Conservation (phyloP, 805 yeast species). For the Ogataea ramenticola region DNA sequence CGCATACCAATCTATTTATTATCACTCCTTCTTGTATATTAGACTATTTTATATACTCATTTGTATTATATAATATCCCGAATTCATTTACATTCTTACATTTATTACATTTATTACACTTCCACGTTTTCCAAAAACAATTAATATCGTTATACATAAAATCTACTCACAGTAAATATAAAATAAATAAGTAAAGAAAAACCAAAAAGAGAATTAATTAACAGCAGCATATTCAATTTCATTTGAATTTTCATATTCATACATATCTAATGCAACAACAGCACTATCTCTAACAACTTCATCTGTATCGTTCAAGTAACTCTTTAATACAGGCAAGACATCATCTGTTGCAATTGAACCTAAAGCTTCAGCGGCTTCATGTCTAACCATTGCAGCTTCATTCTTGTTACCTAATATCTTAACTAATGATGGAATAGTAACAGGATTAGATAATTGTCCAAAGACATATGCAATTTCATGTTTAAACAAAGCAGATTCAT, state of each 20-base stretch:
- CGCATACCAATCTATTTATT: no score
- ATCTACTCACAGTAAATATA: no score
- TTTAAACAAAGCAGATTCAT: constrained; percentile 87
- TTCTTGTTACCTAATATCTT: constrained; percentile 67
- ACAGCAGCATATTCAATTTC: constrained; percentile 69
- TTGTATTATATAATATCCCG: not conserved
- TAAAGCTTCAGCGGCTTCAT: constrained; percentile 98
- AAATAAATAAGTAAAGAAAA: not conserved
- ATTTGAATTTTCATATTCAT: constrained; percentile 83
- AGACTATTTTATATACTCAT: not conserved
- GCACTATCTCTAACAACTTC: constrained; percentile 95
- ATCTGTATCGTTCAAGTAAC: constrained; percentile 73
- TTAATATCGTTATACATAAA: no score
- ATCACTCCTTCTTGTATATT: not conserved
- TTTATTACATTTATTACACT: no score
- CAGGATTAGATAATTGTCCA: constrained; percentile 94
- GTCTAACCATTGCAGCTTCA: constrained; percentile 99
- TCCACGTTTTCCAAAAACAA: no score
- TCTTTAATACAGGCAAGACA: constrained; percentile 79
- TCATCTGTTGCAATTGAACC: constrained; percentile 97
- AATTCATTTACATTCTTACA: not conserved
- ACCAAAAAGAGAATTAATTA: not conserved
- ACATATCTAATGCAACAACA: constrained; percentile 96
- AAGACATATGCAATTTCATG: constrained; percentile 98
- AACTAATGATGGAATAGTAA: constrained; percentile 79